phyloP scores from a whole-genome alignment of 257 asterid species.

The Nicotiana paniculata region DNA sequence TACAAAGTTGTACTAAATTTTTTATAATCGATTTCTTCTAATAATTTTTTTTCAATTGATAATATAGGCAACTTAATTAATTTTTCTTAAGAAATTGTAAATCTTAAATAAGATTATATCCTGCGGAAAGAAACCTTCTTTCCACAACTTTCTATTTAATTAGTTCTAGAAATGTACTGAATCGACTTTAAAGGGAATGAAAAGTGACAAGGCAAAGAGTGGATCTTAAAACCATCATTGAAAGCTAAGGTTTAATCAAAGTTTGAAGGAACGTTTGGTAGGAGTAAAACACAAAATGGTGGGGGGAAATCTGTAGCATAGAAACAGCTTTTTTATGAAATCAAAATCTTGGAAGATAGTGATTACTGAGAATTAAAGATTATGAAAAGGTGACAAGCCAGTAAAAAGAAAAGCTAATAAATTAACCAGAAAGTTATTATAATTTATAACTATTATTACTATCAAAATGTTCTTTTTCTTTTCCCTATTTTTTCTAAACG shows the following conservation, averaged over 20 bases:
- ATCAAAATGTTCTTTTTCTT: not conserved
- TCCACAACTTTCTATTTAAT: too few species aligned
- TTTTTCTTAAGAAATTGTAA: too few species aligned
- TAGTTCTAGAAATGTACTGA: not conserved
- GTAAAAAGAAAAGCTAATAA: not conserved
- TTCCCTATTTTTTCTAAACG: not conserved
- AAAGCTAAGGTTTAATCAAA: constrained; percentile 10
- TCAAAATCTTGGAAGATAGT: constrained; percentile 46
- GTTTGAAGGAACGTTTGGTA: constrained; percentile 22
- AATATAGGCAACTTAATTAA: too few species aligned
- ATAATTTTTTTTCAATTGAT: too few species aligned
- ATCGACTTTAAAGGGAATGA: not conserved
- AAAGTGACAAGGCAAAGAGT: not conserved
- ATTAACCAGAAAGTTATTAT: not conserved
- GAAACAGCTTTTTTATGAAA: constrained; percentile 37
- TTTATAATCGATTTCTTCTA: too few species aligned
- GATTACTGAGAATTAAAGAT: constrained; percentile 21
- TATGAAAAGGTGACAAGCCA: constrained; percentile 24
- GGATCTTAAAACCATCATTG: constrained; percentile 14
- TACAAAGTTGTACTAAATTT: too few species aligned
- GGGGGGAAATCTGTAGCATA: constrained; percentile 28
- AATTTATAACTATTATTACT: not conserved
- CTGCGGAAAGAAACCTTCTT: too few species aligned
- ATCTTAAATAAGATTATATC: too few species aligned
- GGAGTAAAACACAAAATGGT: constrained; percentile 13